Base-by-base conservation (phyloP, 2,329 filamentous ascomycete genomes). In the Lasiodiplodia gonubiensis region DNA sequence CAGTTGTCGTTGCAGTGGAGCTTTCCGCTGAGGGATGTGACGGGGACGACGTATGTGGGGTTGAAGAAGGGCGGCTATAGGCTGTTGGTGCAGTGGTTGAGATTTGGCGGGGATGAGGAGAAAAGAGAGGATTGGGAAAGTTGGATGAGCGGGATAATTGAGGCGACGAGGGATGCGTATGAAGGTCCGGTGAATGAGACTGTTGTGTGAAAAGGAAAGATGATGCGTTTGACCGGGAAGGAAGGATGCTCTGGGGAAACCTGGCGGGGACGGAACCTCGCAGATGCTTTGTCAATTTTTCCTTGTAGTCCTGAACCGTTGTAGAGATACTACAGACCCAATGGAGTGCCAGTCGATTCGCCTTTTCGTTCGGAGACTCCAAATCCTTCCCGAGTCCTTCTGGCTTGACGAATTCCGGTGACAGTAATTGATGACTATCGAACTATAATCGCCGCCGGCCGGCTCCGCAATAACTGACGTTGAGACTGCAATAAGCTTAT, bases 1-100 rank as follows among this genome's bases (percentile, higher is more conserved):
- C 42, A 23, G 16, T 18, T 61, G 8, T 27, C 10, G 57, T 42
- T 61, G 42, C 14, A 12, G 39, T 61, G 42, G 57, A 61, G 7
- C 8, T n/a, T 49, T 8, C 57, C 57, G 42, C 7, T 61, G 57
- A 21, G n/a, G 10, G 57, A 61, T n/a, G 27, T 51, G 42, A 61
- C 57, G 25, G 27, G 42, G 27, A 35, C 42, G 42, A 27, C 25
- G 11, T 61, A 61, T 21, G 33, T 61, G 12, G 57, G 57, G 18
- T 61, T 61, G 57, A 61, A 61, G 57, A 61, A 61, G 42, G 57
- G 57, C 11, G 57, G 42, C 42, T 37, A 61, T 30, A 35, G 57
- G 42, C 4, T 61, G 25, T 7, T 51, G 42, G n/a, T 35, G 27
- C 42, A 49, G 42, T 61, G 57, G 42, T 35, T 61, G 42, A 49